Percentiles rank a stretch among this genome's conserved stretches.
Conservation (phyloP, 441 rosid genomes). For the Erodium chrysanthum region DNA sequence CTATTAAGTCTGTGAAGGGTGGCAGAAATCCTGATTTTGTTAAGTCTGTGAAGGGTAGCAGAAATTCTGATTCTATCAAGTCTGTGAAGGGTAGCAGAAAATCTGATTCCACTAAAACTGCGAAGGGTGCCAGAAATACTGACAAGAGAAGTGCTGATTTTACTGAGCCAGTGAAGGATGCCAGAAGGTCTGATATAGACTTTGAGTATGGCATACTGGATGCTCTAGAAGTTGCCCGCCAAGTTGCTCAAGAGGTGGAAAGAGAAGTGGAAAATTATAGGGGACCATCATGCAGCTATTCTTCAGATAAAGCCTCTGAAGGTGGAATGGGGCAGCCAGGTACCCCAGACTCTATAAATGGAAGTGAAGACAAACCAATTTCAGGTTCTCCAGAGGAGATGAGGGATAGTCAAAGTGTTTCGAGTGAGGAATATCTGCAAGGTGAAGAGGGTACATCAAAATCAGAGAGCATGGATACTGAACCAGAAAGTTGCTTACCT, state of each 20-base stretch:
- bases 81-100: too few species aligned
- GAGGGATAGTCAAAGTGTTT: slow-evolving; percentile 33
- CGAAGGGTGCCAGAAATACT: too few species aligned
- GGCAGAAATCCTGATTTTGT: too few species aligned
- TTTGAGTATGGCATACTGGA: slow-evolving; percentile 69
- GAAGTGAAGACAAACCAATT: slow-evolving; percentile 22
- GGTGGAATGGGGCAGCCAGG: slow-evolving; percentile 36
- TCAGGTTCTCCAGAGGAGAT: slow-evolving; percentile 32
- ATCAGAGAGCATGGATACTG: slow-evolving; percentile 29
- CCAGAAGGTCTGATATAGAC: slow-evolving; percentile 13
- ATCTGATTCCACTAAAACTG: too few species aligned
- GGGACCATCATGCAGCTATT: slow-evolving; percentile 55
- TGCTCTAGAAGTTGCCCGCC: slow-evolving; percentile 83
- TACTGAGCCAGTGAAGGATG: slow-evolving; percentile 26
- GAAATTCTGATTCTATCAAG: too few species aligned
- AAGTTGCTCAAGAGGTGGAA: slow-evolving; percentile 88
- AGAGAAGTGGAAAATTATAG: slow-evolving; percentile 59
- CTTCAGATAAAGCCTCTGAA: slow-evolving; percentile 37
- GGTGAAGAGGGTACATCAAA: slow-evolving; percentile 27
- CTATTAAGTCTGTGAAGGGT: too few species aligned
- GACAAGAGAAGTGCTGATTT: too few species aligned
- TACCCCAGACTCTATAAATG: slow-evolving; percentile 42
- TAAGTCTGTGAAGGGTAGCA: too few species aligned
- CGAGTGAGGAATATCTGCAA: slow-evolving; percentile 28
- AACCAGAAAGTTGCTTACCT: slow-evolving; percentile 32